Evolutionary conservation across 2,329 filamentous ascomycete species (phyloP).

Genomic region (Samsoniella hepiali): DNA sequence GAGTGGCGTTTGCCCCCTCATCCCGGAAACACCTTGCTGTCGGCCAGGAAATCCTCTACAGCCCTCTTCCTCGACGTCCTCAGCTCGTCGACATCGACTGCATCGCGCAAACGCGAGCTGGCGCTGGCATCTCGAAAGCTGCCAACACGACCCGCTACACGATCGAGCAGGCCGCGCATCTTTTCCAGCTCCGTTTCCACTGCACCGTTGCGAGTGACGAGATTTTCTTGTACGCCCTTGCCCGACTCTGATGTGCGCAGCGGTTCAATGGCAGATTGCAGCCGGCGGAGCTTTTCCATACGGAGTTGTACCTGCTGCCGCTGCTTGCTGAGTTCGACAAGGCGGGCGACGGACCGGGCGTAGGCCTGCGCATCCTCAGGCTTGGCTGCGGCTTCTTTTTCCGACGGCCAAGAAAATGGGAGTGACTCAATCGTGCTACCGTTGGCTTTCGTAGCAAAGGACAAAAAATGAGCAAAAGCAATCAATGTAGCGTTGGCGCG

Average conservation of each 20-base stretch:
- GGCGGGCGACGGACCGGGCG: constrained; percentile 44
- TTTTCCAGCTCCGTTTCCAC: constrained; percentile 64
- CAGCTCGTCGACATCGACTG: constrained; percentile 32
- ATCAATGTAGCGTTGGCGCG: background rate
- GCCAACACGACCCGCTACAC: constrained; percentile 54
- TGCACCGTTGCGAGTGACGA: constrained; percentile 62
- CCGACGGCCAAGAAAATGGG: constrained; percentile 44
- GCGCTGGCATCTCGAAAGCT: constrained; percentile 27
- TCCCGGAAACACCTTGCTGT: constrained; percentile 22
- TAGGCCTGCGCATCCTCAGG: constrained; percentile 52
- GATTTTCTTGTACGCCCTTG: constrained; percentile 58
- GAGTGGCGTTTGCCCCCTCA: background rate
- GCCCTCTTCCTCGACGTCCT: constrained; percentile 41
- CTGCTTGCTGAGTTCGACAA: constrained; percentile 47
- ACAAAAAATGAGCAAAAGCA: background rate
- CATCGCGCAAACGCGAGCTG: constrained; percentile 24
- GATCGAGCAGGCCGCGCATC: constrained; percentile 60
- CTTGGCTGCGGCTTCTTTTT: constrained; percentile 34
- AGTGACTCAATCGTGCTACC: constrained; percentile 44
- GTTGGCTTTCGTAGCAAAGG: constrained; percentile 33
- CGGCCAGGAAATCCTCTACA: constrained; percentile 40
- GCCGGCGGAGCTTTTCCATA: constrained; percentile 45
- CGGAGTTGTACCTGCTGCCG: constrained; percentile 35
- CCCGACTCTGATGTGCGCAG: constrained; percentile 28
- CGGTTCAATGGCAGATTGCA: constrained; percentile 51